These are phyloP conservation scores for Wallacemonas sp. DNA, from an alignment of 208 protist genomes.

Conservation along the genomic window DNA sequence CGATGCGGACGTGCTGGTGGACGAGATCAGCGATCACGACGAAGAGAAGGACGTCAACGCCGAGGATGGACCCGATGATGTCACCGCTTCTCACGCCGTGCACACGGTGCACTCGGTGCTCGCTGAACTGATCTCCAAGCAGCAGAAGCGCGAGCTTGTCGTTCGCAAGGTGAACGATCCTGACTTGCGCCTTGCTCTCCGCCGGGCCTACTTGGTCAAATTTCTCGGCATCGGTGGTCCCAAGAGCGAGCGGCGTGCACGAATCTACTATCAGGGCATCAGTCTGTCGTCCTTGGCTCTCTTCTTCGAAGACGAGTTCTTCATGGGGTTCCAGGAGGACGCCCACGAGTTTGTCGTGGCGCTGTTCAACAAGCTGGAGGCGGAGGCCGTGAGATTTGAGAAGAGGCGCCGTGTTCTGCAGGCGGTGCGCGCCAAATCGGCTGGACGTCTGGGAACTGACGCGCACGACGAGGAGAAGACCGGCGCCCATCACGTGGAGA, in stretches of 20 bases:
- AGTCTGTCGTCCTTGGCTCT: slow-evolving; percentile 29
- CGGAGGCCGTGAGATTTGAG: slow-evolving; percentile 54
- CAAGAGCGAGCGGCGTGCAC: too few species aligned
- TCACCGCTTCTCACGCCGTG: not conserved
- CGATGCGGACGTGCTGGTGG: slow-evolving; percentile 8
- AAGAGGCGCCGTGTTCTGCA: slow-evolving; percentile 12
- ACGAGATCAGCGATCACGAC: not conserved
- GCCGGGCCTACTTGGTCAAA: not conserved
- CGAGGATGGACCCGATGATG: not conserved
- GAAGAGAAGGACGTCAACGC: not conserved
- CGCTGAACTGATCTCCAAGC: slow-evolving; percentile 15
- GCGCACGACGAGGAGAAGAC: not conserved
- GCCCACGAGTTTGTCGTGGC: slow-evolving; percentile 81
- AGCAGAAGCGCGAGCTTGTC: slow-evolving; percentile 22
- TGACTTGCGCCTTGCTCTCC: not conserved
- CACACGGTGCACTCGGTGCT: slow-evolving; percentile 34
- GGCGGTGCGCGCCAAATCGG: not conserved
- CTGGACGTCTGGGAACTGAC: not conserved
- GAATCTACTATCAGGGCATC: slow-evolving; percentile 23
- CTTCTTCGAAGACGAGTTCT: slow-evolving; percentile 57
- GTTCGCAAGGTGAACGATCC: slow-evolving; percentile 2
- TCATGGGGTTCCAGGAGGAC: slow-evolving; percentile 79
- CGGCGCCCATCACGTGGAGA: too few species aligned
- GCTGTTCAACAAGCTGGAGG: slow-evolving; percentile 62
- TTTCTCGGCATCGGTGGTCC: not conserved